Evolutionary conservation across 2,329 filamentous ascomycete species (phyloP).

Genomic region (Cytospora piceae): DNA sequence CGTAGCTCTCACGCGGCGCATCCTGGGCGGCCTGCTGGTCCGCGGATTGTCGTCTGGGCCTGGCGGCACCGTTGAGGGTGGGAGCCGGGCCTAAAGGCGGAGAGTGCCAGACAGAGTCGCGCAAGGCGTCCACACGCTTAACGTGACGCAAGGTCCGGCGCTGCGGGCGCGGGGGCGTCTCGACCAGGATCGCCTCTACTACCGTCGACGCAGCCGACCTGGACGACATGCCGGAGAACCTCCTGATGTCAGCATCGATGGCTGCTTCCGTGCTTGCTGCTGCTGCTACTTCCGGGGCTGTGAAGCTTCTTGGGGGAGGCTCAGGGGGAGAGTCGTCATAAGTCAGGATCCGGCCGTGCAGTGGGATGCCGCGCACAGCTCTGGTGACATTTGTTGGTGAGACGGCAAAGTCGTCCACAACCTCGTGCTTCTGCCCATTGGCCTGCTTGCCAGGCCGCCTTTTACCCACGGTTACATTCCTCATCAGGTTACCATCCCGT

Average conservation of each 20-base stretch:
- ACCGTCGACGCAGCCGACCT: slow-evolving; percentile 60
- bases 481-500: slow-evolving; percentile 58
- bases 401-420: slow-evolving; percentile 52
- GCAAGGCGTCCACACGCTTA: slow-evolving; percentile 56
- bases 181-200: slow-evolving; percentile 62
- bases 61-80: slow-evolving; percentile 34
- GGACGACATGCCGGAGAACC: slow-evolving; percentile 58
- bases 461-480: slow-evolving; percentile 59
- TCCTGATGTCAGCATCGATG: slow-evolving; percentile 48
- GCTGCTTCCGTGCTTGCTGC: slow-evolving; percentile 37
- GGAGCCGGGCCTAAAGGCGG: slow-evolving; percentile 49
- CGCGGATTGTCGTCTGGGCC: slow-evolving; percentile 28
- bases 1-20: slow-evolving; percentile 48
- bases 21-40: slow-evolving; percentile 37
- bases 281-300: slow-evolving; percentile 33
- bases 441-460: slow-evolving; percentile 39
- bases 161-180: slow-evolving; percentile 48
- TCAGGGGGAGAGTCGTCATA: slow-evolving; percentile 41
- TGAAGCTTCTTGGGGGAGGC: slow-evolving; percentile 38
- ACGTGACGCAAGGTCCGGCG: slow-evolving; percentile 64
- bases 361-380: slow-evolving; percentile 51
- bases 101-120: slow-evolving; percentile 50
- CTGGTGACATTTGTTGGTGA: slow-evolving; percentile 57
- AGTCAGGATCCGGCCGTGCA: slow-evolving; percentile 47
- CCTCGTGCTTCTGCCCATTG: slow-evolving; percentile 42